A percentile compares a stretch with the other conserved stretches of the same genome.
Evolutionary conservation across 2,329 filamentous ascomycete species (phyloP).

Genomic region (Ophiognomonia clavigignenti-juglandacearum): DNA sequence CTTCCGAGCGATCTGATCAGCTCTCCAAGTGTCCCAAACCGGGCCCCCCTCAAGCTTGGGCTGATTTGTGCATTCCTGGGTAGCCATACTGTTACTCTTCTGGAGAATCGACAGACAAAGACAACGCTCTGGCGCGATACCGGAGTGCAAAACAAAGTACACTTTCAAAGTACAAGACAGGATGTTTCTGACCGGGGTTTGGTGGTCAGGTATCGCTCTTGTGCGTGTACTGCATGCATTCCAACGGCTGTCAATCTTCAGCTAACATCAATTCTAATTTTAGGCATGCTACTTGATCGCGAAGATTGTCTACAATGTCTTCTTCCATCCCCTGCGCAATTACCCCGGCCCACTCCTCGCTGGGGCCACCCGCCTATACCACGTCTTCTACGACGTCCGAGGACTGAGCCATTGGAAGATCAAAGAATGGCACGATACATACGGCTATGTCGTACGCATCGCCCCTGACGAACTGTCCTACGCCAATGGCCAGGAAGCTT

Average conservation of each 20-base stretch:
- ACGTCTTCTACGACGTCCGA: slow-evolving; percentile 7
- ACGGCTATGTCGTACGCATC: slow-evolving; percentile 8
- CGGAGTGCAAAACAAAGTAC: too few species aligned
- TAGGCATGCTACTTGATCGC: neutral
- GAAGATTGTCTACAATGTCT: slow-evolving; percentile 14
- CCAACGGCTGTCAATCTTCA: neutral
- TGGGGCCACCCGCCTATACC: slow-evolving; percentile 13
- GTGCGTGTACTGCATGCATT: neutral
- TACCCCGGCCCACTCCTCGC: slow-evolving; percentile 18
- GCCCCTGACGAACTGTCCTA: slow-evolving; percentile 10
- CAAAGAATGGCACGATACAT: slow-evolving; percentile 10
- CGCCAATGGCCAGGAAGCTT: neutral
- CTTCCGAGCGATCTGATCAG: too few species aligned
- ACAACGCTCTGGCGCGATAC: too few species aligned
- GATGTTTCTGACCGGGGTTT: neutral
- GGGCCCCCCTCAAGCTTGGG: too few species aligned
- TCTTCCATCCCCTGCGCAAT: slow-evolving; percentile 18
- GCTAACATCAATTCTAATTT: neutral
- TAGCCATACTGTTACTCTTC: too few species aligned
- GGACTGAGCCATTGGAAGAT: slow-evolving; percentile 10
- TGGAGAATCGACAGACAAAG: too few species aligned
- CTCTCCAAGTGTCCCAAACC: too few species aligned
- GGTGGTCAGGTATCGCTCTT: neutral
- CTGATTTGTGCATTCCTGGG: too few species aligned
- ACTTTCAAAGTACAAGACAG: too few species aligned